Base-by-base conservation (phyloP, 2,329 filamentous ascomycete species). In the Cadophora malorum region DNA sequence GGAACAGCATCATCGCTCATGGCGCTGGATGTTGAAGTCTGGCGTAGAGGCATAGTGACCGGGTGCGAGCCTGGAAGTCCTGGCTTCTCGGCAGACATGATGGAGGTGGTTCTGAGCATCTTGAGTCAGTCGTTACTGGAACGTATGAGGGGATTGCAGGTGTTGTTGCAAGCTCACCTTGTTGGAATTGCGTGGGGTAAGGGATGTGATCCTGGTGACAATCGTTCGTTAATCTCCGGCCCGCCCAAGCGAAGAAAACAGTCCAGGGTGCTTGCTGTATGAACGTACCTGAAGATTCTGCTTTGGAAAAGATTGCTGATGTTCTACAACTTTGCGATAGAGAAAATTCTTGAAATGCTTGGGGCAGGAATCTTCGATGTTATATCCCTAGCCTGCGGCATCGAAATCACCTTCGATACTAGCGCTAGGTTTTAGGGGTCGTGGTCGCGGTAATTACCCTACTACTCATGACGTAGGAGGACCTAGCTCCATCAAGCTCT, bases 1-100 rank as follows among this genome's bases (percentile, higher is more conserved):
- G 76, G 76, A 19, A 78, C 71, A 19, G 76, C 74, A 65, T 75
- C 73, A 16, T 77, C 76, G 59, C 73, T 75, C 67, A 71, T 60
- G 3, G 67, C 70, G 58, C 72, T 74, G n/a, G 68, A 68, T 7
- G 67, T 67, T 10, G 74, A 75, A 19, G 70, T 63, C 55, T 76
- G 73, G 19, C 76, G 70, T 33, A 70, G 67, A 1, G 76, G 76
- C 70, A 77, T 70, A 21, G 69, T 70, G 7, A 70, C 72, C 23
- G 74, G 70, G 50, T 74, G 69, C 16, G 72, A 73, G 25, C 73
- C 74, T 23, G 74, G 71, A 45, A 72, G 56, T n/a, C 70, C 72
- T 55, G 74, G 58, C 60, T 69, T 71, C 53, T 72, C 62, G 1
- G 71, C 69, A 41, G 72, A 71, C 74, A 75, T 76, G 4, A 58